These are phyloP conservation scores for Metarhizium humberi DNA, from an alignment of 2,329 filamentous ascomycete species.

Conservation along the genomic window DNA sequence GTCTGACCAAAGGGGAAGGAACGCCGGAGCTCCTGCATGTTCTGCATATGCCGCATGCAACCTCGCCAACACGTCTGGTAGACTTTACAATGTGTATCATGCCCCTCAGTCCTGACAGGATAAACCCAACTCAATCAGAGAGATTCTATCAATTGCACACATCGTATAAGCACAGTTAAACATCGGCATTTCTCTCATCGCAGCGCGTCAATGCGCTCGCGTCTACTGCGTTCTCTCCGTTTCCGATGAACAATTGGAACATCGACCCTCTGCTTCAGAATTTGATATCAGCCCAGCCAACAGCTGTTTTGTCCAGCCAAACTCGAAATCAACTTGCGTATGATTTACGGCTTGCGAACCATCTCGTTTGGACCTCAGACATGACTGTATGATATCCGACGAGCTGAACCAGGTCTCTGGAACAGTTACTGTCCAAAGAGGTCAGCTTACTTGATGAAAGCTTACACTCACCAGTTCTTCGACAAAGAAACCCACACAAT, in stretches of 20 bases:
- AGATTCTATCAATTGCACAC: no score
- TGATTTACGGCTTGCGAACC: no score
- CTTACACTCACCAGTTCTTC: background rate
- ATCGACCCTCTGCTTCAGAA: background rate
- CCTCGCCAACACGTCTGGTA: no score
- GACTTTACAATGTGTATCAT: no score
- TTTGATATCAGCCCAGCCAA: background rate
- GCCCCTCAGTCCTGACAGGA: no score
- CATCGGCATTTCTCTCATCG: no score
- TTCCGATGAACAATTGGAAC: background rate
- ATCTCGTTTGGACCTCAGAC: background rate
- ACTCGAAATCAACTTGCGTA: no score
- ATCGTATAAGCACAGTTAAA: no score
- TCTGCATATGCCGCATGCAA: background rate
- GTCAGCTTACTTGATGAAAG: background rate
- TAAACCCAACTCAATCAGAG: no score
- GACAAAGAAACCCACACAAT: no score
- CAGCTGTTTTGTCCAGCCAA: background rate
- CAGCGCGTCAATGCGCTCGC: no score
- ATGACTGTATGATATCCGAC: background rate
- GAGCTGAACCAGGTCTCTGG: background rate
- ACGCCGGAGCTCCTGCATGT: background rate
- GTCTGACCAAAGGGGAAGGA: background rate
- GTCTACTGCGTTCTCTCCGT: no score
- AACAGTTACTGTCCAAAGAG: background rate